Evolutionary conservation across 495 filamentous ascomycete species (phyloP).

Genomic region (Aspergillus diversus): DNA sequence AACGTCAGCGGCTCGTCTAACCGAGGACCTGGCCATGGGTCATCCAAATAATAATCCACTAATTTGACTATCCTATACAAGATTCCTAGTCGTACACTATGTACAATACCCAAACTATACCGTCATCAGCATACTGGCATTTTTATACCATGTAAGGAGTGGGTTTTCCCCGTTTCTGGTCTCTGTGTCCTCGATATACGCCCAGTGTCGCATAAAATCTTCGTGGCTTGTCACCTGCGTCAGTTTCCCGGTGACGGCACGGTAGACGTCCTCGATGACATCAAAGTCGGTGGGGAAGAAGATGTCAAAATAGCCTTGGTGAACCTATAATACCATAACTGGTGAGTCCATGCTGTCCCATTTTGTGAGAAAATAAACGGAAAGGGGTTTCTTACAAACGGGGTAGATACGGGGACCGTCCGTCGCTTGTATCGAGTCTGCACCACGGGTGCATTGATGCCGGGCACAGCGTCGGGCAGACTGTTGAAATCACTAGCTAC

Average conservation of each 20-base stretch:
- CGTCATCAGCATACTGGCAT: slow-evolving; percentile 85
- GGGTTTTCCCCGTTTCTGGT: slow-evolving; percentile 93
- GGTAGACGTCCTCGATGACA: slow-evolving; percentile 85
- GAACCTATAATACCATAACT: slow-evolving; percentile 61
- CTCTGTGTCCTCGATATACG: slow-evolving; percentile 85
- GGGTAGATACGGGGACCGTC: slow-evolving; percentile 87
- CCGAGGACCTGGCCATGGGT: background rate
- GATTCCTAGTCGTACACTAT: slow-evolving; percentile 14
- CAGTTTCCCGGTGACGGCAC: slow-evolving; percentile 86
- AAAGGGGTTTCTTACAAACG: slow-evolving; percentile 66
- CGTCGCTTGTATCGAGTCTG: slow-evolving; percentile 87
- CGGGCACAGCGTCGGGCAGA: slow-evolving; percentile 78
- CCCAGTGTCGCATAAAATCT: slow-evolving; percentile 87
- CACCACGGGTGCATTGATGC: slow-evolving; percentile 90
- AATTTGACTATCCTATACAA: slow-evolving; percentile 8
- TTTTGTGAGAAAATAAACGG: background rate
- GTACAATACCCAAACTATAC: slow-evolving; percentile 50
- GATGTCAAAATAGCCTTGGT: slow-evolving; percentile 98
- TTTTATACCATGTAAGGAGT: slow-evolving; percentile 90
- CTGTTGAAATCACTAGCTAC: slow-evolving; percentile 89
- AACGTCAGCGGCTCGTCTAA: background rate
- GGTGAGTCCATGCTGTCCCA: slow-evolving; percentile 12
- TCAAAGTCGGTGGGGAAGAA: slow-evolving; percentile 96
- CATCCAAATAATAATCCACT: background rate
- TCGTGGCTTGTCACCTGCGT: slow-evolving; percentile 84